A percentile compares a stretch with the other conserved stretches of the same genome.
Evolutionary conservation across 2,329 filamentous ascomycete genomes (phyloP).

Genomic region (Penicillium vulpinum): DNA sequence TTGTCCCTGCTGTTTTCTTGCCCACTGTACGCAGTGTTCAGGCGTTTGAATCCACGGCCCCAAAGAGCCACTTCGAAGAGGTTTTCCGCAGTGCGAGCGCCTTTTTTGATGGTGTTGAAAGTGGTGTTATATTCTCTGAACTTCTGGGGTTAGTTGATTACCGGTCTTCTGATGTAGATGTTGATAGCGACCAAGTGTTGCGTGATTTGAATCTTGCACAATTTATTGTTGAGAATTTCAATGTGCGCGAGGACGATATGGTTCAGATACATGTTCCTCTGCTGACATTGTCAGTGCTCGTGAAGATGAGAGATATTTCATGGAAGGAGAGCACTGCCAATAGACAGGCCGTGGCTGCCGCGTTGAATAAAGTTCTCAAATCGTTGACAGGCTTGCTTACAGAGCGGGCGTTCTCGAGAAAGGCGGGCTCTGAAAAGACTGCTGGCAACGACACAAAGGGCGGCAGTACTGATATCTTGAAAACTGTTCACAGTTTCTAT

Average conservation of each 20-base stretch:
- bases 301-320: slow-evolving; percentile 45
- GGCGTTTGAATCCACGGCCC: slow-evolving; percentile 66
- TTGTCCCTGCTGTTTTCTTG: slow-evolving; percentile 86
- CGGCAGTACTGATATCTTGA: slow-evolving; percentile 51
- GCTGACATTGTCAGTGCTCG: slow-evolving; percentile 64
- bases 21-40: slow-evolving; percentile 80
- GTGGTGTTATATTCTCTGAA: slow-evolving; percentile 86
- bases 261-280: slow-evolving; percentile 79
- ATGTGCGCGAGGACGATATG: slow-evolving; percentile 96
- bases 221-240: slow-evolving; percentile 86
- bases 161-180: slow-evolving; percentile 52
- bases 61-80: slow-evolving; percentile 75
- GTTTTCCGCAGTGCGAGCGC: slow-evolving; percentile 89
- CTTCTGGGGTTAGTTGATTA: slow-evolving; percentile 65
- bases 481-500: slow-evolving; percentile 66
- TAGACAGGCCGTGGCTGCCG: slow-evolving; percentile 23
- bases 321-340: slow-evolving; percentile 18
- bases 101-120: slow-evolving; percentile 97
- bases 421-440: slow-evolving; percentile 27
- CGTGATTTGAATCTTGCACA: slow-evolving; percentile 70
- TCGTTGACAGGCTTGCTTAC: slow-evolving; percentile 47
- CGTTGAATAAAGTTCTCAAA: slow-evolving; percentile 32
- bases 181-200: slow-evolving; percentile 50
- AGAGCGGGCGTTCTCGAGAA: slow-evolving; percentile 52
- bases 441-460: slow-evolving; percentile 16